Evolutionary conservation across 768 basidiomycete genomes (phyloP).

Genomic region (Naganishia randhawae): DNA sequence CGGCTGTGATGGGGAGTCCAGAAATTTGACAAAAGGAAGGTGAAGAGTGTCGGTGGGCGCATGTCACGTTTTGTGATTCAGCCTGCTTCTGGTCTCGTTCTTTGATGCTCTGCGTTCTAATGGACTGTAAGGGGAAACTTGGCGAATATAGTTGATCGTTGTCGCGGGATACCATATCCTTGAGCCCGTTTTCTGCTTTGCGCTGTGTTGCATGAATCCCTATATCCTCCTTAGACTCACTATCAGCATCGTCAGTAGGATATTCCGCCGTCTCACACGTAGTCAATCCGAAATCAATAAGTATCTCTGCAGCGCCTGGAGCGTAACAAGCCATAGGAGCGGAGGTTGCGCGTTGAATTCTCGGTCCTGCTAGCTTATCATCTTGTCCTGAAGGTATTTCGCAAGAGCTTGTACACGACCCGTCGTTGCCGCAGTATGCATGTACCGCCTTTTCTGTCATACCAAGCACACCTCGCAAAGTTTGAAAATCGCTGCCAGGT

Average conservation of each 20-base stretch:
- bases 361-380: background rate
- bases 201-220: background rate
- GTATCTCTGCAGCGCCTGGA: background rate
- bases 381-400: background rate
- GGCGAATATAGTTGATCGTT: background rate
- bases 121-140: background rate
- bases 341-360: background rate
- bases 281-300: background rate
- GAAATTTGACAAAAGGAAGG: background rate
- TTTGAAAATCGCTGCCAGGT: background rate
- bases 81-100: background rate
- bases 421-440: background rate
- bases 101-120: background rate
- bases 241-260: background rate
- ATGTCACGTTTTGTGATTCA: background rate
- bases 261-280: background rate
- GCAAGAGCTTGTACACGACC: background rate
- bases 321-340: background rate
- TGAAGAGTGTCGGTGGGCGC: background rate
- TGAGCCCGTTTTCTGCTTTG: background rate
- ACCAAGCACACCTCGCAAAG: slow-evolving; percentile 1
- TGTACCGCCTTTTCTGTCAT: slow-evolving; percentile 10
- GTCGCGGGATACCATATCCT: background rate
- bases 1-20: background rate
- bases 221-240: background rate